Percentiles rank a stretch among this genome's conserved stretches.
Evolutionary conservation across 228 moss, liverwort and hornwort genomes (phyloP).

Genomic region (Sphagnum fallax): DNA sequence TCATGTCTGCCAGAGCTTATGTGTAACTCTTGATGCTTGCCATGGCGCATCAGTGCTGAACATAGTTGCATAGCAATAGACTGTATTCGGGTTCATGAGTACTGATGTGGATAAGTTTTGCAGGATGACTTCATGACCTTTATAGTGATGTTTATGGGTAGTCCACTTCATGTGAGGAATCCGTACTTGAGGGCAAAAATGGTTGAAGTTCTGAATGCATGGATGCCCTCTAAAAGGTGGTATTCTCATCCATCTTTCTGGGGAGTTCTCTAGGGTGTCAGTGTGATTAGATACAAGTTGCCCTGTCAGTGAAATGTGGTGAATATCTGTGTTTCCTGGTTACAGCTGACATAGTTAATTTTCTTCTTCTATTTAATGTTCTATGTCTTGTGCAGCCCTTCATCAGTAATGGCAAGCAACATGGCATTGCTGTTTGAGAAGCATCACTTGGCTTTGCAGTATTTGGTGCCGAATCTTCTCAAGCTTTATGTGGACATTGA

Average conservation of each 20-base stretch:
- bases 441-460: conserved; percentile 88
- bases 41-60: no score
- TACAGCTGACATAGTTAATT: no score
- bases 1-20: no score
- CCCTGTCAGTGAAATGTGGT: no score
- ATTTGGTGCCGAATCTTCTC: conserved; percentile 92
- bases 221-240: conserved; percentile 84
- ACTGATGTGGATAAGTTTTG: conserved; percentile 3
- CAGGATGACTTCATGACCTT: conserved; percentile 99
- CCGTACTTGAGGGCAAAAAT: conserved; percentile 96
- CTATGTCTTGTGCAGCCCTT: conserved; percentile 36
- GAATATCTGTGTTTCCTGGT: no score
- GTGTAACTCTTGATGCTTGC: no score
- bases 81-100: no score
- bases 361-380: no score
- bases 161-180: conserved; percentile 92
- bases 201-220: conserved; percentile 95
- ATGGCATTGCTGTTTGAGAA: conserved; percentile 92
- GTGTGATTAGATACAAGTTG: no score
- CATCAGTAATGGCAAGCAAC: conserved; percentile 46
- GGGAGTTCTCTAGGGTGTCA: no score
- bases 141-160: conserved; percentile 99
- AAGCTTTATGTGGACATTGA: conserved; percentile 97
- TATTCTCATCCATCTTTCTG: no score
- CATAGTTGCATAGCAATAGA: no score